Evolutionary conservation across 2,329 filamentous ascomycete genomes (phyloP).

Genomic region (Neocucurbitaria cava): DNA sequence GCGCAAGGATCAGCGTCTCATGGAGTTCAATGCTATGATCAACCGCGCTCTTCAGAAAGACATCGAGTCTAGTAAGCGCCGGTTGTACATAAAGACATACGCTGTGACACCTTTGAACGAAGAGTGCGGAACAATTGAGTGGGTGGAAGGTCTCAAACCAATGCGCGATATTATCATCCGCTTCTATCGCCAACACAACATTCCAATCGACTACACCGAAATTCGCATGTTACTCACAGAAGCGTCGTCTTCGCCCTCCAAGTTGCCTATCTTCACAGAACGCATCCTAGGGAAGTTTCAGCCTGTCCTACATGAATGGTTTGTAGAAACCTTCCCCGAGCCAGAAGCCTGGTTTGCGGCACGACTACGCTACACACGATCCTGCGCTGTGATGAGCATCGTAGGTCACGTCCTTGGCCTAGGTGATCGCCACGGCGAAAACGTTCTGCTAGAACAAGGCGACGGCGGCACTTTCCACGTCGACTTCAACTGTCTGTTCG

Average conservation of each 20-base stretch:
- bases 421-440: conserved; percentile 95
- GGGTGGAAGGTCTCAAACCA: conserved; percentile 95
- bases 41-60: conserved; percentile 93
- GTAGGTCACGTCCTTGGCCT: conserved; percentile 92
- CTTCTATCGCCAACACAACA: conserved; percentile 77
- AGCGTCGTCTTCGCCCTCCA: conserved; percentile 67
- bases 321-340: conserved; percentile 91
- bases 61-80: conserved; percentile 85
- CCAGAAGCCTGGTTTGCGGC: conserved; percentile 92
- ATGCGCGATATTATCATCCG: conserved; percentile 87
- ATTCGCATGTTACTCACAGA: conserved; percentile 69
- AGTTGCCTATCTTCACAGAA: conserved; percentile 75
- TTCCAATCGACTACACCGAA: conserved; percentile 69
- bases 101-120: conserved; percentile 96
- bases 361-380: conserved; percentile 86
- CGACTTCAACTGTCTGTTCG: conserved; percentile 99
- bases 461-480: conserved; percentile 96
- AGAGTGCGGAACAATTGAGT: conserved; percentile 97
- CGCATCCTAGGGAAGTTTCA: conserved; percentile 74
- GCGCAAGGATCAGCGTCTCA: conserved; percentile 94
- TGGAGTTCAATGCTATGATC: conserved; percentile 99
- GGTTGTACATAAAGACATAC: conserved; percentile 89
- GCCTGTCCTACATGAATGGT: conserved; percentile 90
- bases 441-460: conserved; percentile 91
- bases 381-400: conserved; percentile 99